phyloP scores from a whole-genome alignment of 2,329 filamentous ascomycete species.

The Ceratocystiopsis sp. region DNA sequence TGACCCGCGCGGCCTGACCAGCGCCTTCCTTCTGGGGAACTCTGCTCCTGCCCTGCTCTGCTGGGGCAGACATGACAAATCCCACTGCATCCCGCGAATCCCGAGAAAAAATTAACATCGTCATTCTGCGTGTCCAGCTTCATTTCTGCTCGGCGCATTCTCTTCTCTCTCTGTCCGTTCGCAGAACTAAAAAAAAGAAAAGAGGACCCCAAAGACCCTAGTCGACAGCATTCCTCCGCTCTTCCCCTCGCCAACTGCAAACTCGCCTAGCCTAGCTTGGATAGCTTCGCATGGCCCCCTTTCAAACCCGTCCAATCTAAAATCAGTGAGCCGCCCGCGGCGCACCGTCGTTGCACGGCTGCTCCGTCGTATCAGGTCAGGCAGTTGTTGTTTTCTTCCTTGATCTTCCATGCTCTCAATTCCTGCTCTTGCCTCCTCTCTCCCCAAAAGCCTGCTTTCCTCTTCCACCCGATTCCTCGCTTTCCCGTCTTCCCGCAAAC shows the following conservation, averaged over 20 bases:
- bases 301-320: too few species aligned
- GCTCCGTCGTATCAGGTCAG: neutral
- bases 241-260: neutral
- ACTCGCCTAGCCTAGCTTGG: conserved; percentile 3
- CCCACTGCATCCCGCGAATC: too few species aligned
- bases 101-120: neutral
- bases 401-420: neutral
- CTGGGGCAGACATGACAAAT: too few species aligned
- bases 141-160: neutral
- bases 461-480: too few species aligned
- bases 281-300: conserved; percentile 3
- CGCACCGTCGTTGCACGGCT: too few species aligned
- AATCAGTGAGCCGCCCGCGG: too few species aligned
- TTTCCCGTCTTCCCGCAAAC: too few species aligned
- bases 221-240: conserved; percentile 1
- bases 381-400: conserved; percentile 1
- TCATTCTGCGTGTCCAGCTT: neutral
- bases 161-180: neutral
- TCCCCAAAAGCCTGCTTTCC: too few species aligned
- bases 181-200: neutral
- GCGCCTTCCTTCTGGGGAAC: too few species aligned
- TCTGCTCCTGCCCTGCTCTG: too few species aligned
- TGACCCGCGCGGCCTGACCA: too few species aligned
- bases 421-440: too few species aligned
- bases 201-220: neutral